Evolutionary conservation across 1,139 yeast species (phyloP), one percentile per base, ranked within the genome.

Genomic region (Taphrina betulina): DNA sequence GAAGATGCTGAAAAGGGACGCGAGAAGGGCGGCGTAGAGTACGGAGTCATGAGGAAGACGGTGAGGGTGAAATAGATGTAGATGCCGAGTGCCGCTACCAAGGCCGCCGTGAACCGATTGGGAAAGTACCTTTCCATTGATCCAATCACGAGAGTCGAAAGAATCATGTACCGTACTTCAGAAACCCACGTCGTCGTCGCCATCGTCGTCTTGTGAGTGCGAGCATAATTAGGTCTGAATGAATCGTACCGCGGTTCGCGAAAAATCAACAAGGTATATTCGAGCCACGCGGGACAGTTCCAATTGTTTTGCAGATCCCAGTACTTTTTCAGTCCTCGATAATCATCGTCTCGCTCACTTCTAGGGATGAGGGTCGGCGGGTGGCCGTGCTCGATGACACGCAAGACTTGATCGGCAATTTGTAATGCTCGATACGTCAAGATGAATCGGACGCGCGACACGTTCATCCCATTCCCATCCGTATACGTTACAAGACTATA

Each of bases 1-100:
- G 45, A 41, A 5, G 12, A 12, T 26, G 45, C 45, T 10, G 35
- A 17, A 28, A 26, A 41, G 10, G 45, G 45, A 7, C 14, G 14
- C 12, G 17, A 14, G 45, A 41, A 41, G 7, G 45, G 45, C 14
- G 45, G 45, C 16, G 29, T 26, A 5, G 45, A 41, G 45, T 41
- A 41, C 2, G 45, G 45, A 3, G 45, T n/a, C 45, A 41, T 26
- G 23, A 24, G n/a, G 16, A 22, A 41, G 7, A 16, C 23, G 5
- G 16, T 35, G 17, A 24, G 14, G 4, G 45, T 41, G 24, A 26
- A 41, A 23, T 26, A 41, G 5, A 20, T 17, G 23, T 41, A 41
- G 35, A 26, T 14, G n/a, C 16, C 16, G 24, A 10, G 5, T 5
- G 24, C 23, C 33, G 28, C 3, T 16, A 41, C 23, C 35, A 41